A percentile compares a stretch with the other conserved stretches of the same genome.
Conservation (phyloP, 2,329 filamentous ascomycete genomes). For the Colletotrichum caudatum region DNA sequence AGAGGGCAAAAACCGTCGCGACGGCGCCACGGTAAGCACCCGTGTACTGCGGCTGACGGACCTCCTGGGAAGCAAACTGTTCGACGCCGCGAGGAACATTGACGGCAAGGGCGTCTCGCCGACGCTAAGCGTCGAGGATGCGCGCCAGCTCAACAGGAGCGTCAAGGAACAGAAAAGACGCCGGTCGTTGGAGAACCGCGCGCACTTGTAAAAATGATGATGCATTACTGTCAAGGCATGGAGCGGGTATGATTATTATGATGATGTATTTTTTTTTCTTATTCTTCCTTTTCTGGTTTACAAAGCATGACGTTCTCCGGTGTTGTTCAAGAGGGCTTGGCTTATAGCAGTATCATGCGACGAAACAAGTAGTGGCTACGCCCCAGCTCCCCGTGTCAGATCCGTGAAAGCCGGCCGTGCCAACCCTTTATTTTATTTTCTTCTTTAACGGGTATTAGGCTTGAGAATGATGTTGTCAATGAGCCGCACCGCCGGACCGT, state of each 20-base stretch:
- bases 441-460: slow-evolving; percentile 47
- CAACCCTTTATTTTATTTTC: background rate
- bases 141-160: slow-evolving; percentile 55
- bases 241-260: slow-evolving; percentile 36
- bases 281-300: rapidly evolving
- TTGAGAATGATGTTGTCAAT: slow-evolving; percentile 92
- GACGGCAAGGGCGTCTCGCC: slow-evolving; percentile 56
- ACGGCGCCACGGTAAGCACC: slow-evolving; percentile 87
- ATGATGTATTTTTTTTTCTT: slow-evolving; percentile 9
- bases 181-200: slow-evolving; percentile 62
- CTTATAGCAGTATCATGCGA: slow-evolving; percentile 4
- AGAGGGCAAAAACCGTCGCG: slow-evolving; percentile 96
- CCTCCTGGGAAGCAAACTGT: slow-evolving; percentile 76
- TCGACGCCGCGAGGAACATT: slow-evolving; percentile 64
- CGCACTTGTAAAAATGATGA: slow-evolving; percentile 58
- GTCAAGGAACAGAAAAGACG: slow-evolving; percentile 61
- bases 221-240: slow-evolving; percentile 35
- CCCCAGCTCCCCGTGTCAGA: background rate
- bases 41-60: slow-evolving; percentile 85
- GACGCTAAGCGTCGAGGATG: slow-evolving; percentile 65
- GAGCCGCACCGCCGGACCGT: slow-evolving; percentile 81
- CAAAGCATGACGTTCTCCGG: slow-evolving; percentile 16
- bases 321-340: background rate
- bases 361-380: background rate
- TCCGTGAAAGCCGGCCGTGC: background rate